Conservation (phyloP, 2,329 filamentous ascomycete genomes). For the Xylariaceae sp. region DNA sequence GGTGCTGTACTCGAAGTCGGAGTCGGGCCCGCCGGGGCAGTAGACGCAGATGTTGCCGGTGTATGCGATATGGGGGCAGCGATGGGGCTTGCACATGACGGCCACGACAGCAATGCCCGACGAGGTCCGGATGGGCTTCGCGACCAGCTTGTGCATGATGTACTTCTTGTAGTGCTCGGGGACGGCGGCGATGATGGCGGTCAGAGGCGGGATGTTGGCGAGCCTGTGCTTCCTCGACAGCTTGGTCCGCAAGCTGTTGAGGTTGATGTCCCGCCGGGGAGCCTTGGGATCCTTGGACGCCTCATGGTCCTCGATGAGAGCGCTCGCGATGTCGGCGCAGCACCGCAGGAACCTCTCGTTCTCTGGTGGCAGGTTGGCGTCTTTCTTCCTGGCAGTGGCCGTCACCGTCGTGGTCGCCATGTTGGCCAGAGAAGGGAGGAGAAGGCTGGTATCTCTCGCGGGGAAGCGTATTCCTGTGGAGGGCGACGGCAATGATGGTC, state of each 20-base stretch:
- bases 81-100: conserved; percentile 98
- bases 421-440: too few relatives aligned
- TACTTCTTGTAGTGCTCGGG: conserved; percentile 99
- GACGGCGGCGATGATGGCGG: conserved; percentile 94
- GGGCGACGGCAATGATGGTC: too few relatives aligned
- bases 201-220: conserved; percentile 80
- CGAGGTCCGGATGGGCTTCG: conserved; percentile 92
- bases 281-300: conserved; percentile 64
- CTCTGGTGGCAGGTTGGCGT: conserved; percentile 73
- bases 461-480: too few relatives aligned
- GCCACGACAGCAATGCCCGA: conserved; percentile 97
- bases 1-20: conserved; percentile 97
- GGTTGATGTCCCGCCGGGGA: conserved; percentile 78
- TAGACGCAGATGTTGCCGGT: conserved; percentile 99
- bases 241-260: conserved; percentile 80
- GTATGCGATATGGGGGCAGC: conserved; percentile 96
- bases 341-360: conserved; percentile 91
- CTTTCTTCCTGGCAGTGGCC: conserved; percentile 59
- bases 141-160: conserved; percentile 89
- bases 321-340: conserved; percentile 91
- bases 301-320: conserved; percentile 91
- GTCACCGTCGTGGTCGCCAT: conserved; percentile 56
- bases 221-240: conserved; percentile 90
- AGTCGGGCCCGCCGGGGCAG: conserved; percentile 93
- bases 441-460: too few relatives aligned